phyloP scores from a whole-genome alignment of 495 filamentous ascomycete genomes.

The Hyaloscypha variabilis region DNA sequence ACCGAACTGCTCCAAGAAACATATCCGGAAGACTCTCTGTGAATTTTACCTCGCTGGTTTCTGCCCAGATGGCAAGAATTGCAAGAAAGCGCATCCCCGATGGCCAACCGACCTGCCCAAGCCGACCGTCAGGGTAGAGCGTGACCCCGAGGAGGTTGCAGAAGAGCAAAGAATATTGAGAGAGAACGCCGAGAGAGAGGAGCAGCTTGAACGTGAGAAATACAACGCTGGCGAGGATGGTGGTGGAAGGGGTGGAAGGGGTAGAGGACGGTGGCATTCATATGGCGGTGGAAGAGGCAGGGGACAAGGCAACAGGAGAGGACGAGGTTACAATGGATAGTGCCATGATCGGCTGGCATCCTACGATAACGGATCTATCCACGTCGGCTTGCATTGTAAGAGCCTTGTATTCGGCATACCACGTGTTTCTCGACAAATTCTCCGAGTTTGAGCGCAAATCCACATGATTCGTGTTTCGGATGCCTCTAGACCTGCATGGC shows the following conservation, averaged over 20 bases:
- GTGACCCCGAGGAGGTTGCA: conserved; percentile 31
- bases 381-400: background rate
- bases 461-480: background rate
- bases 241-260: conserved; percentile 30
- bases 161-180: conserved; percentile 33
- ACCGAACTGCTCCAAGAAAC: conserved; percentile 81
- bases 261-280: conserved; percentile 29
- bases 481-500: background rate
- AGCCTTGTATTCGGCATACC: background rate
- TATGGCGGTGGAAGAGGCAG: conserved; percentile 21
- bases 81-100: conserved; percentile 76
- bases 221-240: conserved; percentile 37
- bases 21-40: conserved; percentile 78
- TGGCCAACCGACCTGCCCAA: conserved; percentile 77
- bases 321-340: conserved; percentile 26
- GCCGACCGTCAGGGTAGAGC: conserved; percentile 45
- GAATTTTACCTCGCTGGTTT: conserved; percentile 91
- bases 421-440: background rate
- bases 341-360: background rate
- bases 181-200: conserved; percentile 40
- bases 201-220: conserved; percentile 36
- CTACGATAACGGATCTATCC: background rate
- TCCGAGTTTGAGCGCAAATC: background rate
- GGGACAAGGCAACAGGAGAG: conserved; percentile 22
- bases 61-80: conserved; percentile 82